Base-by-base conservation (phyloP, 2,329 filamentous ascomycete genomes). In the Fusarium heterosporum region DNA sequence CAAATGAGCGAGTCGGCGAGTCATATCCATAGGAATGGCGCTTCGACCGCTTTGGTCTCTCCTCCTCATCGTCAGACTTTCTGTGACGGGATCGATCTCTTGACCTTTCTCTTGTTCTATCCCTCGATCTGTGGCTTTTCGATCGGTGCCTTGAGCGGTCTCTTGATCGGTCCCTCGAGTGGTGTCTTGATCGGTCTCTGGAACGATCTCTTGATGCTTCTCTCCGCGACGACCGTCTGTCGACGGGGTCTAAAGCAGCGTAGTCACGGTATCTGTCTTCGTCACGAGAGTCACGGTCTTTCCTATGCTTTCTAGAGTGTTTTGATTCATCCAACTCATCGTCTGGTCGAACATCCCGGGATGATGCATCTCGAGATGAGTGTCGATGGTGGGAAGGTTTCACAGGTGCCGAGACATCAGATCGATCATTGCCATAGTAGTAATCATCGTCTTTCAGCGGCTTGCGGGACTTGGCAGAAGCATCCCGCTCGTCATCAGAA, bases 31-130 rank as follows among this genome's bases (percentile, higher is more conserved):
- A 69, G 13, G 73, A 66, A 32, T 75, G 70, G 74, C 70, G 78
- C 67, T 79, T 81, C 22, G 77, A 78, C 57, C 74, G 76, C 60
- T 73, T 78, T n/a, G 73, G 75, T 61, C 73, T 76, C 60, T 76
- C 70, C 71, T 74, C 71, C 19, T 77, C 76, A 25, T 77, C 80
- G 22, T 77, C 77, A 17, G 64, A 64, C 43, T 43, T 59, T 34
- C 30, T 55, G 28, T 66, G 64, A 22, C 42, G 57, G 39, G 65
- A 68, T 32, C 65, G 57, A 17, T 68, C 52, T 34, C 65, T 61
- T 16, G 64, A 68, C 14, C 45, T 45, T 9, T 68, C 64, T 38
- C 59, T 56, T 19, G 64, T 50, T 34, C 40, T 60, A 11, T 55
- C 52, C 22, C 46, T 32, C 8, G 52, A 55, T 25, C 38, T 42